These are phyloP conservation scores for Neonectria sp. DNA, from an alignment of 2,329 filamentous ascomycete species.

Conservation along the genomic window DNA sequence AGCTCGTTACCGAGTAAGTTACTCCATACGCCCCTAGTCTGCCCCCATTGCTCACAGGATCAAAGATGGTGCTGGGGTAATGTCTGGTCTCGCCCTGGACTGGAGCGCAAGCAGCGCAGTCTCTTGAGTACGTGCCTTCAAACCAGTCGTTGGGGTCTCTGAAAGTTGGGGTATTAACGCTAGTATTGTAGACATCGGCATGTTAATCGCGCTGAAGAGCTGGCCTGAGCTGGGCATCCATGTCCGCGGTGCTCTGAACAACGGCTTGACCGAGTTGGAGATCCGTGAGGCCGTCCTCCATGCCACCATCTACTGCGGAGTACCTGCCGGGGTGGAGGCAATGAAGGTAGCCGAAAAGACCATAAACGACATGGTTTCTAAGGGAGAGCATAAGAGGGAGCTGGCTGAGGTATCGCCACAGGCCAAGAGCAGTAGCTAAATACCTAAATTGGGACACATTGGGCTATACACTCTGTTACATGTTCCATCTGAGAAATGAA, in stretches of 20 bases:
- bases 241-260: constrained; percentile 72
- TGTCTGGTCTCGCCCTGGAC: constrained; percentile 74
- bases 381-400: constrained; percentile 40
- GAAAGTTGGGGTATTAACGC: neutral
- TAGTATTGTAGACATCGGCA: constrained; percentile 64
- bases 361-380: constrained; percentile 46
- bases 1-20: constrained; percentile 69
- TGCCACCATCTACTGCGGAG: constrained; percentile 58
- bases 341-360: constrained; percentile 48
- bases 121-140: constrained; percentile 23
- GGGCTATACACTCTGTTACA: too few species aligned
- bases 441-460: too few species aligned
- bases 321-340: constrained; percentile 58
- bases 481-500: too few species aligned
- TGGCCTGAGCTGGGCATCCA: constrained; percentile 72
- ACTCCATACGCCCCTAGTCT: neutral
- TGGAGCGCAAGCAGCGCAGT: constrained; percentile 72
- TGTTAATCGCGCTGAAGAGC: constrained; percentile 74
- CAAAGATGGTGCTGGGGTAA: constrained; percentile 67
- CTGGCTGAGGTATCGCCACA: constrained; percentile 18
- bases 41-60: neutral
- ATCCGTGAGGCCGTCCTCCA: constrained; percentile 68
- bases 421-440: neutral
- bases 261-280: constrained; percentile 71
- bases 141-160: neutral